phyloP scores from a whole-genome alignment of 257 asterid genomes.

The Solanum tacnaense region DNA sequence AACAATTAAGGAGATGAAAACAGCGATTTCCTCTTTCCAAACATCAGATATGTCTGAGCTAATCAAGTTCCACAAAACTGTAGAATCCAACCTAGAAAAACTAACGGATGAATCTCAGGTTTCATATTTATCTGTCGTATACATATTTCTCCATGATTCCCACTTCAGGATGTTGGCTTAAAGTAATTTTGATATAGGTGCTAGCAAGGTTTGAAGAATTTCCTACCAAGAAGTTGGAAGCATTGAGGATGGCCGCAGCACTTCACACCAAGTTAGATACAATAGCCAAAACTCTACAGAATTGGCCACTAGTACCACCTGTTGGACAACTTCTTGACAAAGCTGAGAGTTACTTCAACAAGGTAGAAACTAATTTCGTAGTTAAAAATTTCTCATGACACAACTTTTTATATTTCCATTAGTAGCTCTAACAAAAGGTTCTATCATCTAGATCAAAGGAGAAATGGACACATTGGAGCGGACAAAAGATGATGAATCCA shows the following conservation, averaged over 20 bases:
- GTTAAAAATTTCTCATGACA: neutral
- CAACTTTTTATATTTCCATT: neutral
- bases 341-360: conserved; percentile 59
- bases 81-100: conserved; percentile 20
- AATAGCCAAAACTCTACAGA: conserved; percentile 33
- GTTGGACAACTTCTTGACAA: conserved; percentile 51
- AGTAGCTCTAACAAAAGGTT: conserved; percentile 1
- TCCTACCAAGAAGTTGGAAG: conserved; percentile 74
- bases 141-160: neutral
- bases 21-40: conserved; percentile 10
- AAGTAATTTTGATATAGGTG: conserved; percentile 30
- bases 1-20: conserved; percentile 14
- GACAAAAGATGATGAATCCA: conserved; percentile 70
- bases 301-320: conserved; percentile 51
- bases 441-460: conserved; percentile 47
- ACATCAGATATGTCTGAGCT: conserved; percentile 20
- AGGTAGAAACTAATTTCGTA: conserved; percentile 22
- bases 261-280: conserved; percentile 47
- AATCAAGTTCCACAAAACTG: conserved; percentile 14
- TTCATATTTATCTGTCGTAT: neutral
- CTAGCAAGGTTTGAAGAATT: conserved; percentile 80
- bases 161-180: neutral
- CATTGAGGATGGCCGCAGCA: conserved; percentile 72
- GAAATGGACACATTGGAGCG: conserved; percentile 71
- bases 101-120: conserved; percentile 24